Evolutionary conservation across 164 flowering plant species (phyloP), one percentile per base, ranked within the genome.

Genomic region (Dillenia suffruticosa): DNA sequence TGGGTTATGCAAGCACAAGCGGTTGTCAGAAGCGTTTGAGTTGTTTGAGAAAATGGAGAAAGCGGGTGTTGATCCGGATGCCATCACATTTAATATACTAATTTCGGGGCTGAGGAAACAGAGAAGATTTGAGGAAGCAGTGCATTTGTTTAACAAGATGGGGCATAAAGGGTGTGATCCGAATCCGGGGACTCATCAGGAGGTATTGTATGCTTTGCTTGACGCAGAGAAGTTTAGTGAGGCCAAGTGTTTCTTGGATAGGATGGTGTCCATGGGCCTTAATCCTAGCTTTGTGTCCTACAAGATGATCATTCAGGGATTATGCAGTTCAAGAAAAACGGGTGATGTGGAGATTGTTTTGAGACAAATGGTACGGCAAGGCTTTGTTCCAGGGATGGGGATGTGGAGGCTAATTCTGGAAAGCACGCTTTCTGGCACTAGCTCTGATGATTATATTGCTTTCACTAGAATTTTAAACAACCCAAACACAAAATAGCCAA

Each of bases 91-190:
- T 59, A 93, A 93, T 65, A 76, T 84, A 11, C 63, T 93, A 76
- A 84, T 90, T n/a, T 73, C 83, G 2, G 96, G 98, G 56, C 76
- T 93, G 22, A 76, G 87, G 64, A 86, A 84, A 66, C 74, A 77
- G 49, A 84, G 85, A 57, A 82, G 76, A 64, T 71, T 77, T 51
- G 77, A 74, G 8, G 92, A 84, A 44, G 92, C 79, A 15, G 55
- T 84, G 72, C 73, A 72, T 58, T 69, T 92, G 46, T 64, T 90
- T 63, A 72, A 82, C 58, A 76, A 65, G 51, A 87, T 90, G 92
- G 76, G 65, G 77, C 63, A 67, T 0, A 84, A 79, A 61, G 98
- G 98, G 9, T 93, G 98, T 66, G 46, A 80, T 9, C 97, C 97
- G 4, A 80, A 85, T 72, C 63, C 72, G 0, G 92, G 88, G 49